Evolutionary conservation across 306 rosid species (phyloP), one percentile per base, ranked within the genome.

Genomic region (Carpinus fangiana): DNA sequence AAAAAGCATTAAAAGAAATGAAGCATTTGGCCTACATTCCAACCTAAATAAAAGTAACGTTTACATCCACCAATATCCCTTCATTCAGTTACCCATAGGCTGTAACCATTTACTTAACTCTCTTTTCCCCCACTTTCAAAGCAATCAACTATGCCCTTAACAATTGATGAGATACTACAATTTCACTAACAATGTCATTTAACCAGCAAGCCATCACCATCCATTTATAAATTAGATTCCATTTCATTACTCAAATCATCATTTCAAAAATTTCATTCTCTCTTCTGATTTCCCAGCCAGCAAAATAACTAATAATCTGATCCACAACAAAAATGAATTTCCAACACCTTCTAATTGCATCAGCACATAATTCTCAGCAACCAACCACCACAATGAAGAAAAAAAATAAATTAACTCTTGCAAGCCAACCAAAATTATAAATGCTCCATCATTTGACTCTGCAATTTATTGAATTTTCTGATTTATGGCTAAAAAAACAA

Each of bases 101-200:
- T 43, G 52, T 74, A 71, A 56, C 64, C 45, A 38, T 12, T 8
- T 31, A 61, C 12, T 28, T 13, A 9, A 61, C 68, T 61, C 34
- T 36, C 43, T 12, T 79, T 77, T 79, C 55, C 74, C 38, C 76
- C 59, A 13, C 73, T 56, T 74, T 47, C 78, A 77, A 26, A 72
- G 51, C 45, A 51, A 66, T 70, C 57, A 75, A 28, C 50, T 50
- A 48, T 52, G n/a, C 46, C 48, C 51, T 73, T 16, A 64, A 74
- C 20, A 59, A 59, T 62, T 73, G 38, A 26, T 7, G 36, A 26
- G 43, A 31, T 20, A 26, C 38, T 26, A n/a, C 16, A 31, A 61
- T 13, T 12, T 28, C 43, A 61, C 6, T 13, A 18, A 52, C 20
- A 52, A 16, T 16, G 12, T 48, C 3, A 12, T 9, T 48, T 48